A percentile compares a stretch with the other conserved stretches of the same genome.
Evolutionary conservation across 805 yeast species (phyloP).

Genomic region (Metschnikowia lunata): DNA sequence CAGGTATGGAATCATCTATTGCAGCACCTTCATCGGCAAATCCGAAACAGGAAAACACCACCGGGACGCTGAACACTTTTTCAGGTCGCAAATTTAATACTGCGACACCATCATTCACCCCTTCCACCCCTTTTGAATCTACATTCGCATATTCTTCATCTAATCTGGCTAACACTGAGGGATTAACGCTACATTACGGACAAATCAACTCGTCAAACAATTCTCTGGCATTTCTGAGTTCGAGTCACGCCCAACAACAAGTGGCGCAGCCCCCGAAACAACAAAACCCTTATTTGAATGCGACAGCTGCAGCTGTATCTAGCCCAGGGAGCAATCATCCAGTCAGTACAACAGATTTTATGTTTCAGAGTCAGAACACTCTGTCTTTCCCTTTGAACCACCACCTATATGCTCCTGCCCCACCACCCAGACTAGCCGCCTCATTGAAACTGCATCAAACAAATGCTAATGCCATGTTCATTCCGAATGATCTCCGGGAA

Average conservation of each 20-base stretch:
- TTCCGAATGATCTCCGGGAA: conserved; percentile 70
- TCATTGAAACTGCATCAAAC: conserved; percentile 69
- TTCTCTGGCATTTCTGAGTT: conserved; percentile 4
- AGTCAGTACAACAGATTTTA: conserved; percentile 10
- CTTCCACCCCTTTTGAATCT: conserved; percentile 18
- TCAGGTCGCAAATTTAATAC: conserved; percentile 29
- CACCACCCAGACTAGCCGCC: conserved; percentile 65
- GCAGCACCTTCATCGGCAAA: background rate
- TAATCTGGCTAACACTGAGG: conserved; percentile 5
- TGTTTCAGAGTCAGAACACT: conserved; percentile 13
- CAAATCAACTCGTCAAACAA: conserved; percentile 15
- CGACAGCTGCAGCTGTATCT: conserved; percentile 6
- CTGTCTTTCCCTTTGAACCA: conserved; percentile 58
- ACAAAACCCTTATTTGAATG: conserved; percentile 23
- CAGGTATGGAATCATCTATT: conserved; percentile 19
- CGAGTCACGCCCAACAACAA: conserved; percentile 11
- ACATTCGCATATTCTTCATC: conserved; percentile 5
- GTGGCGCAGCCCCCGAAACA: conserved; percentile 12
- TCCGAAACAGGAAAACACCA: conserved; percentile 10
- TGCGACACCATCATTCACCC: conserved; percentile 39
- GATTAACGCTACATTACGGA: conserved; percentile 3
- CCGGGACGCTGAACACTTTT: conserved; percentile 5
- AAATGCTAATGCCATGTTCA: conserved; percentile 62
- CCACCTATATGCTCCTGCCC: conserved; percentile 86
- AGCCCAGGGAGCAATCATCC: conserved; percentile 9